A percentile compares a stretch with the other conserved stretches of the same genome.
phyloP scores from a whole-genome alignment of 495 filamentous ascomycete species.

The Xylaria venustula region DNA sequence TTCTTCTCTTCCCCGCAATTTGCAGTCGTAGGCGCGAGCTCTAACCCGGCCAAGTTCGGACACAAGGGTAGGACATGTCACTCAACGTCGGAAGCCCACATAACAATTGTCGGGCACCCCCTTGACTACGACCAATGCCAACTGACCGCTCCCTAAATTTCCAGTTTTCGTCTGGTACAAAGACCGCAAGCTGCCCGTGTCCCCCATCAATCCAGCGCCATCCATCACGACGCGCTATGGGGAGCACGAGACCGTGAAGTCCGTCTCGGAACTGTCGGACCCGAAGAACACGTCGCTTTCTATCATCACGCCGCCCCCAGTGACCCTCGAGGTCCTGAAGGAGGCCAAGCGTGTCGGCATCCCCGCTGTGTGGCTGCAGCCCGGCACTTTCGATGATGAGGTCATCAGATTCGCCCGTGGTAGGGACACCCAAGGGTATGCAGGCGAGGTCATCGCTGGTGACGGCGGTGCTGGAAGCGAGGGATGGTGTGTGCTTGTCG shows the following conservation, averaged over 20 bases:
- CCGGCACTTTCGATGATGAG: slow-evolving; percentile 77
- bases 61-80: slow-evolving; percentile 65
- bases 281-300: slow-evolving; percentile 73
- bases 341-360: slow-evolving; percentile 81
- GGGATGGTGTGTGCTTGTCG: slow-evolving; percentile 90
- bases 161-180: slow-evolving; percentile 89
- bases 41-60: slow-evolving; percentile 82
- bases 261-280: slow-evolving; percentile 58
- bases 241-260: slow-evolving; percentile 62
- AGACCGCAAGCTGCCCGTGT: slow-evolving; percentile 68
- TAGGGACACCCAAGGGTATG: slow-evolving; percentile 51
- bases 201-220: slow-evolving; percentile 76
- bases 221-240: slow-evolving; percentile 52
- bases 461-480: slow-evolving; percentile 66
- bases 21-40: slow-evolving; percentile 88
- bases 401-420: slow-evolving; percentile 66
- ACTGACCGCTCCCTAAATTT: neutral
- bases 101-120: neutral
- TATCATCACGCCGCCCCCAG: slow-evolving; percentile 82
- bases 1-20: slow-evolving; percentile 85
- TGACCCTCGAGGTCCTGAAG: slow-evolving; percentile 66
- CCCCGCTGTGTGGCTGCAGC: slow-evolving; percentile 85
- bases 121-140: neutral
- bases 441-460: slow-evolving; percentile 63
- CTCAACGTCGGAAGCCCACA: neutral